Conservation (phyloP, 169 alveolate species). For the Plasmodium fragile region DNA sequence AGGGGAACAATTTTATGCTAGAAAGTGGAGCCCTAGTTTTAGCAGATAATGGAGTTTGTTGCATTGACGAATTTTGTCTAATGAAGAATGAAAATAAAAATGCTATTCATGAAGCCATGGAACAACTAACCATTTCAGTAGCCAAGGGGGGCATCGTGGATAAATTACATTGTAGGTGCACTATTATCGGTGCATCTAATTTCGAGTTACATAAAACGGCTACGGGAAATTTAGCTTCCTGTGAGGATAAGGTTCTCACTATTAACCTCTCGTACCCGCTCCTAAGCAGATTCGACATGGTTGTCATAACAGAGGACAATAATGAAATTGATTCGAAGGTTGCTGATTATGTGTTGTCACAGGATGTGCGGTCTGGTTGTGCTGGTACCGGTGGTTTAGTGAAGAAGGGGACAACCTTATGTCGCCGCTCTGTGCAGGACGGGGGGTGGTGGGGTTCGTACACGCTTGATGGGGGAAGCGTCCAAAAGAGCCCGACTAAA, state of each 20-base stretch:
- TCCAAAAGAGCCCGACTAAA: not conserved
- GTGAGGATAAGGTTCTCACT: slow-evolving; percentile 28
- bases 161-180: slow-evolving; percentile 81
- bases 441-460: not conserved
- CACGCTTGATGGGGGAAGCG: not conserved
- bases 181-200: slow-evolving; percentile 87
- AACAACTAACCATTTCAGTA: slow-evolving; percentile 93
- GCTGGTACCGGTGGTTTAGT: not conserved
- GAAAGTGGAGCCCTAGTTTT: slow-evolving; percentile 96
- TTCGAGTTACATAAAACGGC: slow-evolving; percentile 64
- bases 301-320: slow-evolving; percentile 78
- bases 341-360: slow-evolving; percentile 53
- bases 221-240: slow-evolving; percentile 5
- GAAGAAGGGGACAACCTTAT: not conserved
- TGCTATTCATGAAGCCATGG: slow-evolving; percentile 96
- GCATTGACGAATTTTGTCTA: slow-evolving; percentile 94
- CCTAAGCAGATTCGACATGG: slow-evolving; percentile 84
- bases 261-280: slow-evolving; percentile 67
- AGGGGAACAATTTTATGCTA: slow-evolving; percentile 91
- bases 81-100: slow-evolving; percentile 90
- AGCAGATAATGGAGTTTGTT: slow-evolving; percentile 96
- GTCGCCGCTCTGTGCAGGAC: not conserved
- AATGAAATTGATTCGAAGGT: slow-evolving; percentile 31
- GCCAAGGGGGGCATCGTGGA: slow-evolving; percentile 91
- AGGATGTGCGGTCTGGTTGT: not conserved